Base-by-base conservation (phyloP, 257 asterid species). In the Leonotis leonurus region DNA sequence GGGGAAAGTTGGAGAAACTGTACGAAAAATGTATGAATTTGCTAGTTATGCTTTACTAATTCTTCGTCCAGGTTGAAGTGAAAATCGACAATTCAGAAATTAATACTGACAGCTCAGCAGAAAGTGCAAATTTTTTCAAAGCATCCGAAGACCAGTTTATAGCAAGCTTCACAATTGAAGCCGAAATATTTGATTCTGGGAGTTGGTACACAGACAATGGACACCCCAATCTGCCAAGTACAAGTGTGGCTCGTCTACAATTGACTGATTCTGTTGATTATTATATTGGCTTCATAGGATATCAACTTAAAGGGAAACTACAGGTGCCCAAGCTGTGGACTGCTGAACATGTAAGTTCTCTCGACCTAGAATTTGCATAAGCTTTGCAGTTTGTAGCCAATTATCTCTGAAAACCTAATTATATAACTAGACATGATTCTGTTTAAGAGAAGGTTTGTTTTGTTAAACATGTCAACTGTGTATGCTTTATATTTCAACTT, bases 271-370 rank as follows among this genome's bases (percentile, higher is more conserved):
- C 87, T 52, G 81, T 82, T 66, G 84, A 85, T 67, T 64, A 67
- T 59, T 50, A 55, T 74, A 79, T 81, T 66, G 99, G 99, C 55
- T 92, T 89, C 80, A 61, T 72, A 37, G 99, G 97, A 49, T 81
- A 86, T 71, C 75, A 71, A 36, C 90, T 92, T 54, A 77, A 39
- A 51, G 96, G 97, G 67, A 81, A 75, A 75, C 56, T 89, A 82
- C 76, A 74, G 66, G 68, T 49, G 78, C 98, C 98, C 36, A 86
- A 80, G 78, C 89, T 89, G 57, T 92, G 98, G 98, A 75, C 82
- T 65, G 97, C 98, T 62, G 98, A 92, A 77, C 90, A 81, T 56
- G 98, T 92, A 84, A 70, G 46, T 9, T 20, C 44, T 58, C 68
- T 58, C 69, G 24, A 57, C 74, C 56, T 52, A 12, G 7, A 59